Evolutionary conservation across 257 asterid species (phyloP).

Genomic region (Gentiana macrophylla): DNA sequence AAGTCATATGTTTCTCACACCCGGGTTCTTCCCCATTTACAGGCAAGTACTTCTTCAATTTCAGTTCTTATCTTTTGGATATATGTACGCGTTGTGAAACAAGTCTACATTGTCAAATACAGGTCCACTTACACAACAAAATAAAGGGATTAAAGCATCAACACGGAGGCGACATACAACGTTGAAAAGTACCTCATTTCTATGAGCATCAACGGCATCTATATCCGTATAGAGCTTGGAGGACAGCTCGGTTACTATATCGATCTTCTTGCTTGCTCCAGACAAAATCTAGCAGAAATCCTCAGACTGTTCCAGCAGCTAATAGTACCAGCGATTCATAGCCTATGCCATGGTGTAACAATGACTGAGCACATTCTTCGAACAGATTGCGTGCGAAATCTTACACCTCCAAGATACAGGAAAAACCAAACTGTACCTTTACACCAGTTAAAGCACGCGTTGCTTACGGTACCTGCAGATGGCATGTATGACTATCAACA

Average conservation of each 20-base stretch:
- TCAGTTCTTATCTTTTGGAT: not conserved
- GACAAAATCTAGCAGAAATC: slow-evolving; percentile 60
- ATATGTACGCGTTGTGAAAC: not conserved
- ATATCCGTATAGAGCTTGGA: slow-evolving; percentile 69
- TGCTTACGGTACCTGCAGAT: slow-evolving; percentile 81
- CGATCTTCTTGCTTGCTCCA: slow-evolving; percentile 74
- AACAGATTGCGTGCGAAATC: slow-evolving; percentile 56
- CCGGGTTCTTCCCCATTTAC: slow-evolving; percentile 74
- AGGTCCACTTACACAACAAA: slow-evolving; percentile 80
- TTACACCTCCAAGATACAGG: slow-evolving; percentile 60
- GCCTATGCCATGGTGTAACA: slow-evolving; percentile 47
- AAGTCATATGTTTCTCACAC: slow-evolving; percentile 55
- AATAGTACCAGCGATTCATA: slow-evolving; percentile 56
- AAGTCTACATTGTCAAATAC: slow-evolving; percentile 9
- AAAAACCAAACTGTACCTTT: slow-evolving; percentile 37
- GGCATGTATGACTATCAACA: slow-evolving; percentile 82
- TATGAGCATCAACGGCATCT: slow-evolving; percentile 55
- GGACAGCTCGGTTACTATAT: slow-evolving; percentile 51
- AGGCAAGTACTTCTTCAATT: slow-evolving; percentile 32
- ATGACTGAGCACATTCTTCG: slow-evolving; percentile 57
- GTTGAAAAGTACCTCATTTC: slow-evolving; percentile 62
- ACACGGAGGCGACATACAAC: slow-evolving; percentile 67
- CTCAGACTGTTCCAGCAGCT: slow-evolving; percentile 68
- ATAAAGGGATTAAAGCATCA: slow-evolving; percentile 48
- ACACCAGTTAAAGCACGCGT: slow-evolving; percentile 52